Base-by-base conservation (phyloP, 148 eudicot species). In the Polygonum maritimum region DNA sequence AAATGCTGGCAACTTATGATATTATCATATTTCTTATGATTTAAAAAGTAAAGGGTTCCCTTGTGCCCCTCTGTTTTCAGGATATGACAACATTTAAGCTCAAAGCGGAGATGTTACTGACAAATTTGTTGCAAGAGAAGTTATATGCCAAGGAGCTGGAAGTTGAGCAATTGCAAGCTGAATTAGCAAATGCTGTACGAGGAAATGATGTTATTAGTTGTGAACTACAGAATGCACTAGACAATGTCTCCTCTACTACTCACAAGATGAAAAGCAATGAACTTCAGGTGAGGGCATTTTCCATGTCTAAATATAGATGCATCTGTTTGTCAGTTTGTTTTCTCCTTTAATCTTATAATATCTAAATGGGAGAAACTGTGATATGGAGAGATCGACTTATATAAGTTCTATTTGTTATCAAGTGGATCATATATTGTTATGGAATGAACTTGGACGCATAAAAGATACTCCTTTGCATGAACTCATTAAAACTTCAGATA, bases 221-320 rank as follows among this genome's bases (percentile, higher is more conserved):
- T 82, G 97, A 95, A 84, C 83, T 90, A 67, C 94, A 95, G 83
- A 89, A 89, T 80, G 88, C 92, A n/a, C 13, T 83, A 41, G 97
- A 95, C 77, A 83, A 84, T 44, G 77, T 92, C 49, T 92, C 97
- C 65, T 87, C 94, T 67, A 79, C 79, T 78, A 92, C 81, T 70
- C 97, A 95, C 84, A 84, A 85, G 83, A 84, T 88, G 91, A 92
- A 95, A 85, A 92, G 88, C 38, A 88, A 88, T 71, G 96, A 92
- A 86, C 88, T 95, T 75, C 96, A 90, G 91, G 97, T 92, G 70
- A 67, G 71, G 16, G 36, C 33, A 33, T 63, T 63, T 12, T 31
- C 7, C 2, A 63, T 5, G 13, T 57, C 10, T 57, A 19, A 18
- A 6, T 22, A 0, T 7, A 2, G 31, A 57, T 5, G 21, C 21